Base-by-base conservation (phyloP, 1,284 basidiomycete genomes). In the Cryptococcus sp. region DNA sequence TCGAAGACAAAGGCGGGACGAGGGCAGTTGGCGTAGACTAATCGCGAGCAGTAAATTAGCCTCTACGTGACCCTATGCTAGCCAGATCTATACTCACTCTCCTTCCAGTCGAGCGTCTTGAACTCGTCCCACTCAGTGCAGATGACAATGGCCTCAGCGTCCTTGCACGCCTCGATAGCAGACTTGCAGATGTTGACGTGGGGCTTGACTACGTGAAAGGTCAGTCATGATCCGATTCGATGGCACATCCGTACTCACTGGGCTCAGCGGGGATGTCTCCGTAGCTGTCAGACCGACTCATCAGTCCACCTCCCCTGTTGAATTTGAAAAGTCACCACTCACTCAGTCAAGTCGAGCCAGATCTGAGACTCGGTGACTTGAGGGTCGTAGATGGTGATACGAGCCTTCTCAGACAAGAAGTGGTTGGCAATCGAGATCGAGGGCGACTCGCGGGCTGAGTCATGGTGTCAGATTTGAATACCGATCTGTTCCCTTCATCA, bases 1-100 rank as follows among this genome's bases (percentile, higher is more conserved):
- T 99, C 95, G 72, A 98, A 98, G 65, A 96, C 84, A 74, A 95
- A 94, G 11, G 92, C 92, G 39, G 95, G 95, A 83, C 98, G 97
- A 76, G 89, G 90, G 91, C 98, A 97, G 71, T 84, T 82, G 59
- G 82, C 78, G 81, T 98, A 96, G 46, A 98, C 88, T 50, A 80
- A 78, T 5, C 16, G 15, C 16, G 16, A 6, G 19, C 54, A 15
- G 20, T n/a, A 15, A 8, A 35, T 50, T 25, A 55, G 30, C 30
- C n/a, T 45, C 7, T 22, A 5, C 25, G 22, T 8, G 13, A 10
- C 42, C 0, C 43, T 48, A 23, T 5, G 16, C 27, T 17, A n/a
- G 3, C 11, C 19, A 15, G 19, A 15, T n/a, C 15, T 19, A 17
- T 16, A 63, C 65, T 54, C 55, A 69, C 67, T 72, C 69, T 72